Percentiles rank a stretch among this genome's conserved stretches.
Conservation (phyloP, 1,284 basidiomycete genomes). For the Apiotrichum porosum region DNA sequence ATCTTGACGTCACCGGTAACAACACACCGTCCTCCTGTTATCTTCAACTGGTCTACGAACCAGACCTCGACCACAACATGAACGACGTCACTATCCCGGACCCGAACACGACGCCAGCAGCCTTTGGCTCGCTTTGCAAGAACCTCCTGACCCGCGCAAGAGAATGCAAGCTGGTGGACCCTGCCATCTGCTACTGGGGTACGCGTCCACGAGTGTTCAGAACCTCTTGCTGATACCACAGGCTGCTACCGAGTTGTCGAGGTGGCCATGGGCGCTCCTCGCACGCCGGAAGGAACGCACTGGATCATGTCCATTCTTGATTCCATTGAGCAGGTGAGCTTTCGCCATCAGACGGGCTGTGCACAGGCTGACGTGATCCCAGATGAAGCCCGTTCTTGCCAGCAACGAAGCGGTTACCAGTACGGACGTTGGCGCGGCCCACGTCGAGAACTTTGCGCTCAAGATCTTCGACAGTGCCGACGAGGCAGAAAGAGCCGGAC, state of each 20-base stretch:
- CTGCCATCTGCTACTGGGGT: constrained; percentile 93
- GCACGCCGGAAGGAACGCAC: constrained; percentile 60
- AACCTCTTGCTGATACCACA: constrained; percentile 43
- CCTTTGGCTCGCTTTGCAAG: too few species aligned
- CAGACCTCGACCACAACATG: too few species aligned
- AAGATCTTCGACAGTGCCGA: constrained; percentile 85
- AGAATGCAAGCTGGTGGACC: constrained; percentile 75
- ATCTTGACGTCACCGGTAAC: too few species aligned
- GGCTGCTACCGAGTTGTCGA: constrained; percentile 88
- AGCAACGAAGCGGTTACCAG: constrained; percentile 76
- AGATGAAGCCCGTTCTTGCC: constrained; percentile 69
- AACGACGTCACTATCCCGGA: constrained; percentile 43
- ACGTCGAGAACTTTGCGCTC: constrained; percentile 90
- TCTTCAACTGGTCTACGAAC: too few species aligned
- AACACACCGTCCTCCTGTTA: too few species aligned
- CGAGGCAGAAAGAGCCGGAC: constrained; percentile 54
- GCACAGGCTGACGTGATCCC: too few species aligned
- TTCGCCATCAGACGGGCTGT: too few species aligned
- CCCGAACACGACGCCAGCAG: too few species aligned
- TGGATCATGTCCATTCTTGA: constrained; percentile 72
- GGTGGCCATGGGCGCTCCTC: constrained; percentile 63
- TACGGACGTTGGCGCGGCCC: constrained; percentile 75
- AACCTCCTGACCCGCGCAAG: constrained; percentile 83
- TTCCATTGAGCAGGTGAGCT: constrained; percentile 62
- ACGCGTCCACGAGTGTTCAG: constrained; percentile 37